A percentile compares a stretch with the other conserved stretches of the same genome.
phyloP scores from a whole-genome alignment of 805 yeast species.

The Starmerella potacharoeniae region DNA sequence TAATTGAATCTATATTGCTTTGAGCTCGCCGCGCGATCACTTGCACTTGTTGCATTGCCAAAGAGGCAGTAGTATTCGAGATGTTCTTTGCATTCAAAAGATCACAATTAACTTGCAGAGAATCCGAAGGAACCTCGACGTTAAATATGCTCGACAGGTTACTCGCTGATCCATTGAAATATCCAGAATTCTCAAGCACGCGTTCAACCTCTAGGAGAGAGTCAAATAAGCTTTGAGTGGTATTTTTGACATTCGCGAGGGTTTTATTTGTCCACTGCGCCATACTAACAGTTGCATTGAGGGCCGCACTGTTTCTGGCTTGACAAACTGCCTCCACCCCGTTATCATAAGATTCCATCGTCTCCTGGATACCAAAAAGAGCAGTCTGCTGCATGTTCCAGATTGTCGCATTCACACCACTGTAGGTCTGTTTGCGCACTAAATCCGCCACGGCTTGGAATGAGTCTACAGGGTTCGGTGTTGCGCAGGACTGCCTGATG shows the following conservation, averaged over 20 bases:
- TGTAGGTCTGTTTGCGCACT: not conserved
- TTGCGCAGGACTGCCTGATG: not conserved
- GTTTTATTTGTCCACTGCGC: not conserved
- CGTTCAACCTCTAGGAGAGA: not conserved
- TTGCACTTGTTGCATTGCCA: not conserved
- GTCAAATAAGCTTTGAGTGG: not conserved
- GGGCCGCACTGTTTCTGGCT: not conserved
- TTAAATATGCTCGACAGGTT: not conserved
- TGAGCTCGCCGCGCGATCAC: not conserved
- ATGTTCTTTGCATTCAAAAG: no score
- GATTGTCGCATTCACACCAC: conserved; percentile 13
- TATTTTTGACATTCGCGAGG: not conserved
- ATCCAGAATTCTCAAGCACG: not conserved
- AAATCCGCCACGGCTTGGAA: not conserved
- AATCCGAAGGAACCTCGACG: not conserved
- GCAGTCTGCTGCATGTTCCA: conserved; percentile 11
- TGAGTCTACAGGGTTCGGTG: not conserved
- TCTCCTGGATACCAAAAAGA: not conserved
- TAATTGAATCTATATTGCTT: no score
- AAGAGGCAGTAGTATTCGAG: not conserved
- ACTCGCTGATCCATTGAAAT: not conserved
- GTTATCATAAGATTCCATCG: not conserved
- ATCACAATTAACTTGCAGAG: not conserved
- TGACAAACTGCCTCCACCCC: not conserved
- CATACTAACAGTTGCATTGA: not conserved